Percentiles rank a stretch among this genome's conserved stretches.
Evolutionary conservation across 1,139 yeast species (phyloP).

Genomic region (Wickerhamiella pararugosa): DNA sequence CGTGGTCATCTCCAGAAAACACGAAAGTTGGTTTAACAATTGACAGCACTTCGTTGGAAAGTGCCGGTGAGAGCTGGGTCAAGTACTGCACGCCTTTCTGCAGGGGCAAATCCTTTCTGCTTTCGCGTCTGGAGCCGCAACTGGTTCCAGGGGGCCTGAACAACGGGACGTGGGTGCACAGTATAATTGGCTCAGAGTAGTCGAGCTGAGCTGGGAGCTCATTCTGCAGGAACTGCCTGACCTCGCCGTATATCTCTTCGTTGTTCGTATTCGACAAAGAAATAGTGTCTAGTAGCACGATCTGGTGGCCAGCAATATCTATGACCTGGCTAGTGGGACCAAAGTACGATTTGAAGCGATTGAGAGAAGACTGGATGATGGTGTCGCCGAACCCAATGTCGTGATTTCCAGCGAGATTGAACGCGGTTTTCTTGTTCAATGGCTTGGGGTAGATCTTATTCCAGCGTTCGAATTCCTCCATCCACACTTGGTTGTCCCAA

Average conservation of each 20-base stretch:
- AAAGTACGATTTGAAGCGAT: constrained; percentile 55
- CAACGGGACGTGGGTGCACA: constrained; percentile 70
- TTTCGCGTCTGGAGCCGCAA: constrained; percentile 63
- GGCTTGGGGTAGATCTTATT: constrained; percentile 42
- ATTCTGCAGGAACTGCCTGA: constrained; percentile 28
- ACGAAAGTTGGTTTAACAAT: constrained; percentile 48
- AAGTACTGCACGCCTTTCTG: constrained; percentile 65
- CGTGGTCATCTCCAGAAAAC: constrained; percentile 94
- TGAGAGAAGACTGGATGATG: constrained; percentile 35
- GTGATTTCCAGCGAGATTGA: constrained; percentile 81
- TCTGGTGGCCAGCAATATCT: constrained; percentile 57
- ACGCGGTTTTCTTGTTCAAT: constrained; percentile 30
- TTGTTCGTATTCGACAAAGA: constrained; percentile 46
- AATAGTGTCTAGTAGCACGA: constrained; percentile 68
- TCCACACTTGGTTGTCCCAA: constrained; percentile 62
- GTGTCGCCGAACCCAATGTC: constrained; percentile 85
- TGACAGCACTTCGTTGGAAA: constrained; percentile 42
- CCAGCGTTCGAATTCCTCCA: constrained; percentile 56
- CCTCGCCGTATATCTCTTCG: constrained; percentile 29
- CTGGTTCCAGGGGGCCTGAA: constrained; percentile 39
- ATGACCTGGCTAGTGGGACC: constrained; percentile 51
- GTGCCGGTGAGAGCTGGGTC: constrained; percentile 47
- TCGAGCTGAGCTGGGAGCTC: constrained; percentile 12
- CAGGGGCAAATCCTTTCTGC: constrained; percentile 38
- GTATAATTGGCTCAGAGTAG: constrained; percentile 39